A percentile compares a stretch with the other conserved stretches of the same genome.
These are phyloP conservation scores for Nissolia schottii DNA, from an alignment of 306 rosid genomes.

Conservation along the genomic window DNA sequence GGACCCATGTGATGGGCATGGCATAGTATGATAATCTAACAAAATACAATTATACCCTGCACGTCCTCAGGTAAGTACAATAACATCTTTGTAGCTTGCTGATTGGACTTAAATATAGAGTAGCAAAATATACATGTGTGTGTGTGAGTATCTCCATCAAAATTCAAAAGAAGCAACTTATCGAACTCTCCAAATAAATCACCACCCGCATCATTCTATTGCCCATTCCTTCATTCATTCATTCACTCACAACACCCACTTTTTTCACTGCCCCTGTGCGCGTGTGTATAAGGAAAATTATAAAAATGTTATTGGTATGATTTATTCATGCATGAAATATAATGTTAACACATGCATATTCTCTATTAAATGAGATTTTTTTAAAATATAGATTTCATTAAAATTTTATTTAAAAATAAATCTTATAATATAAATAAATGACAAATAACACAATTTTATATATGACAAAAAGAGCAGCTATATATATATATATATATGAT, in stretches of 20 bases:
- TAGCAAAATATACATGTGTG: conserved; percentile 10
- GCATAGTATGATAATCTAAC: neutral
- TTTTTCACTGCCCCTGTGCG: conserved; percentile 7
- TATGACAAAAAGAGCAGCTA: too few relatives aligned
- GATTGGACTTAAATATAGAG: conserved; percentile 23
- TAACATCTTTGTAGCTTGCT: conserved; percentile 35
- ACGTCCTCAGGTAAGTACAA: conserved; percentile 25
- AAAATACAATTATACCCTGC: conserved; percentile 46
- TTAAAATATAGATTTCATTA: too few relatives aligned
- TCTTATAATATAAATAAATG: too few relatives aligned
- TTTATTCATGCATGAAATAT: too few relatives aligned
- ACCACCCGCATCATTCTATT: conserved; percentile 45
- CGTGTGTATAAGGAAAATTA: too few relatives aligned
- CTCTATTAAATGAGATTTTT: too few relatives aligned
- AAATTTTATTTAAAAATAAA: too few relatives aligned
- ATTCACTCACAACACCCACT: conserved; percentile 52
- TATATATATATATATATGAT: too few relatives aligned
- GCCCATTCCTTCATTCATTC: conserved; percentile 77
- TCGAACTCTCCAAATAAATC: conserved; percentile 26
- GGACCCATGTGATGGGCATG: conserved; percentile 24
- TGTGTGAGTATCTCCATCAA: conserved; percentile 34
- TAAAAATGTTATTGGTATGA: too few relatives aligned
- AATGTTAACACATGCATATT: too few relatives aligned
- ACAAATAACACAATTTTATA: too few relatives aligned
- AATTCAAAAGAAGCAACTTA: conserved; percentile 56